Evolutionary conservation across 805 yeast genomes (phyloP), one percentile per base, ranked within the genome.

Genomic region (Sugiyamaella marilandica): DNA sequence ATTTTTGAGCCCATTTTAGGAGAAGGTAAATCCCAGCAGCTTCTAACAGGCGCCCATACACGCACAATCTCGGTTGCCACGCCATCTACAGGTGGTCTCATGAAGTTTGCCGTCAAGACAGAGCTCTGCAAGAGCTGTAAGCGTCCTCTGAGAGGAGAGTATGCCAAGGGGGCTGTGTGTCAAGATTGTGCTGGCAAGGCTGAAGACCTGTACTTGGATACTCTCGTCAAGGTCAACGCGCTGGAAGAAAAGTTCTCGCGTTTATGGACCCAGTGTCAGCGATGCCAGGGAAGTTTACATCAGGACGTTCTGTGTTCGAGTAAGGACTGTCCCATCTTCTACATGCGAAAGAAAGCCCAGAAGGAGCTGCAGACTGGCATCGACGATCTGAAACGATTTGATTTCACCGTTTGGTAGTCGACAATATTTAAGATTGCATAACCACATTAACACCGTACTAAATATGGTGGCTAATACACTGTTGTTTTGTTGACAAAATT

Each of bases 251-350:
- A 85, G 60, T 94, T 89, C 62, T 83, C 96, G 2, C 75, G 95
- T 58, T 72, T 94, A 57, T 94, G 99, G 99, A 92, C 98, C 0
- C 96, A 94, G 66, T 95, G 99, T 67, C 99, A 94, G 71, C 75
- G 97, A 54, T 94, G 99, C 69, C 97, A 95, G 62, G 98, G 98
- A 0, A 87, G 94, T 24, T 72, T 95, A 51, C 97, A 94, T 63
- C 97, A 90, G 69, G 98, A 94, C 61, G 98, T 94, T 2, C 74
- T 92, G 21, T 94, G 99, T 68, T 84, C 96, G 0, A 89, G 92
- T 60, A 90, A 91, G 60, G 98, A 94, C 69, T 94, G 99, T 72
- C 97, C 97, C 1, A 94, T 94, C 35, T 94, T 94, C 64, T 94
- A 94, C 68, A 94, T 94, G 99, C 78, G 99, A 64, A 91, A 81